phyloP scores from a whole-genome alignment of 2,329 filamentous ascomycete species.

The Bipolaris sorokiniana region DNA sequence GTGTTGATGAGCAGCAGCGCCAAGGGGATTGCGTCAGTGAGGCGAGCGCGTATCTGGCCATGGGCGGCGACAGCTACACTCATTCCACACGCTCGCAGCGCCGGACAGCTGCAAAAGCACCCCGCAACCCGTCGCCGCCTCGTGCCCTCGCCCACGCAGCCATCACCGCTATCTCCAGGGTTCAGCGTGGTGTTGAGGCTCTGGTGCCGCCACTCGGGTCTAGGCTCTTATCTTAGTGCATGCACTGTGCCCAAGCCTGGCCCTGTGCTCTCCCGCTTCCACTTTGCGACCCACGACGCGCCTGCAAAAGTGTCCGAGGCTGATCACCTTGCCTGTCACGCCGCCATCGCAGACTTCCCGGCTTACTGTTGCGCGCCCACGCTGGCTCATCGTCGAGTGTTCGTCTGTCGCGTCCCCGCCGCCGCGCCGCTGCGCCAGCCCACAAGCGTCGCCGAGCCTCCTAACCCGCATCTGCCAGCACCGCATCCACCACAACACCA shows the following conservation, averaged over 20 bases:
- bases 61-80: not conserved
- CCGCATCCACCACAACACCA: slow-evolving; percentile 20
- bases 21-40: slow-evolving; percentile 17
- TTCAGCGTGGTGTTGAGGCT: slow-evolving; percentile 21
- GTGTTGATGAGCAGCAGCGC: slow-evolving; percentile 1
- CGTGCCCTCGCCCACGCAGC: not conserved
- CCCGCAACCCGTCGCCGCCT: slow-evolving; percentile 2
- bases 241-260: slow-evolving; percentile 17
- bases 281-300: slow-evolving; percentile 28
- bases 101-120: slow-evolving; percentile 6
- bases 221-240: slow-evolving; percentile 29
- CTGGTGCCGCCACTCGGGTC: slow-evolving; percentile 10
- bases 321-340: slow-evolving; percentile 26
- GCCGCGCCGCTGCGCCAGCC: slow-evolving; percentile 9
- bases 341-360: slow-evolving; percentile 11
- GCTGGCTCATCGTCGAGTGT: not conserved
- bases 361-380: slow-evolving; percentile 15
- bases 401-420: slow-evolving; percentile 11
- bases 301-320: slow-evolving; percentile 23
- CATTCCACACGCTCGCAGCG: not conserved
- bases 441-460: slow-evolving; percentile 18
- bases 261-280: slow-evolving; percentile 20
- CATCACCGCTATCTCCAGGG: slow-evolving; percentile 7
- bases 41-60: slow-evolving; percentile 1
- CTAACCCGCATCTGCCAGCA: slow-evolving; percentile 27